phyloP scores from a whole-genome alignment of 306 rosid species.

The Medicago lupulina region DNA sequence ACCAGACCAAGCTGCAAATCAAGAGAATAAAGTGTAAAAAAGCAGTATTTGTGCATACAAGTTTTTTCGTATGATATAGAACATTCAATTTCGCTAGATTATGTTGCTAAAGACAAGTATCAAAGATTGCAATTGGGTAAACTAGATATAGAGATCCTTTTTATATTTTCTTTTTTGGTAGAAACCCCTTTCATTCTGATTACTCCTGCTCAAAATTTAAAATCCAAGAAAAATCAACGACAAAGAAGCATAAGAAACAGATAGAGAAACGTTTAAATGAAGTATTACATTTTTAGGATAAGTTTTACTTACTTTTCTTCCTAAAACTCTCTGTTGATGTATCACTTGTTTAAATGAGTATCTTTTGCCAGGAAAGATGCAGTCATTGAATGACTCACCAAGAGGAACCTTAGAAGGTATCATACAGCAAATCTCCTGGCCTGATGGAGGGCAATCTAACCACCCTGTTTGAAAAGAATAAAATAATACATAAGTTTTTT shows the following conservation, averaged over 20 bases:
- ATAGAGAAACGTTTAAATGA: constrained; percentile 28
- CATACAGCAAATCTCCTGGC: constrained; percentile 79
- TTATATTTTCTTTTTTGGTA: constrained; percentile 3
- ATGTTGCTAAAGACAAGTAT: constrained; percentile 18
- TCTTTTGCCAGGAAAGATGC: constrained; percentile 90
- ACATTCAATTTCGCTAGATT: constrained; percentile 15
- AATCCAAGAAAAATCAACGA: constrained; percentile 12
- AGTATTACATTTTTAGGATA: constrained; percentile 5
- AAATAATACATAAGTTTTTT: constrained; percentile 11
- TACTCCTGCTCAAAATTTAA: constrained; percentile 24
- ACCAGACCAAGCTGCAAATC: constrained; percentile 94
- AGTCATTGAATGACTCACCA: constrained; percentile 81
- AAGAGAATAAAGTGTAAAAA: constrained; percentile 43
- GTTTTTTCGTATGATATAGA: constrained; percentile 12
- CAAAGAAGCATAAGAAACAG: constrained; percentile 21
- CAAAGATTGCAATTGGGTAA: constrained; percentile 10
- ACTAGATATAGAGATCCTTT: constrained; percentile 27
- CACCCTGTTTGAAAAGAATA: constrained; percentile 70
- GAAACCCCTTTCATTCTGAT: constrained; percentile 16
- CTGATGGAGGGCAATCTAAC: constrained; percentile 92
- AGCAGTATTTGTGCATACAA: constrained; percentile 12
- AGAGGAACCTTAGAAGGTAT: constrained; percentile 99
- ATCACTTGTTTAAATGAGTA: constrained; percentile 98
- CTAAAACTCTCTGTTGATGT: constrained; percentile 90
- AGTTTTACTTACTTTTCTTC: constrained; percentile 75